phyloP scores from a whole-genome alignment of 306 rosid genomes.

The Trichosanthes truncata region DNA sequence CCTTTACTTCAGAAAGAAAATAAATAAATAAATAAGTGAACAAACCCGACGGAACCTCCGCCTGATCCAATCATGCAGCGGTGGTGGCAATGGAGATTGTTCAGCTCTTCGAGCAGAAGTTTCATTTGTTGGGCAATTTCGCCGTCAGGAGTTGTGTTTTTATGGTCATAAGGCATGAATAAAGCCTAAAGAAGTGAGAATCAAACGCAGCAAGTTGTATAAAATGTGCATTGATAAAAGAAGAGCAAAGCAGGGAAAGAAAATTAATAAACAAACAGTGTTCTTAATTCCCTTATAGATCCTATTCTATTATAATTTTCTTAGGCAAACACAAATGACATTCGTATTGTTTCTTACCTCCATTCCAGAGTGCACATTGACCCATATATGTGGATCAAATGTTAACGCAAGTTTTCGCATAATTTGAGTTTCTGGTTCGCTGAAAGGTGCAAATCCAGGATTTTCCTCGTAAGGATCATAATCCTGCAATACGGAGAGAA shows the following conservation, averaged over 20 bases:
- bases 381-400: slow-evolving; percentile 92
- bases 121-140: slow-evolving; percentile 56
- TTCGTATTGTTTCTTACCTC: slow-evolving; percentile 36
- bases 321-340: background rate
- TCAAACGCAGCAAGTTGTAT: background rate
- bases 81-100: slow-evolving; percentile 57
- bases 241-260: background rate
- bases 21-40: background rate
- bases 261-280: background rate
- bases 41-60: slow-evolving; percentile 97
- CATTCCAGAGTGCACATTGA: slow-evolving; percentile 98
- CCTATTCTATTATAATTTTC: background rate
- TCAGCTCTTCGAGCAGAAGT: slow-evolving; percentile 71
- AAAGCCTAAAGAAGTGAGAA: slow-evolving; percentile 51
- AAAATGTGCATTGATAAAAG: background rate
- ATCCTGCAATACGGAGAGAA: slow-evolving; percentile 41
- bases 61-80: slow-evolving; percentile 94
- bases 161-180: slow-evolving; percentile 98
- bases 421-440: slow-evolving; percentile 96
- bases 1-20: background rate
- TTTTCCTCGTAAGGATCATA: slow-evolving; percentile 98
- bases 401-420: slow-evolving; percentile 83
- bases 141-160: slow-evolving; percentile 79
- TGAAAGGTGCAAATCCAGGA: slow-evolving; percentile 84
- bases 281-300: background rate